Conservation (phyloP, 257 asterid species). For the Rhazya stricta region DNA sequence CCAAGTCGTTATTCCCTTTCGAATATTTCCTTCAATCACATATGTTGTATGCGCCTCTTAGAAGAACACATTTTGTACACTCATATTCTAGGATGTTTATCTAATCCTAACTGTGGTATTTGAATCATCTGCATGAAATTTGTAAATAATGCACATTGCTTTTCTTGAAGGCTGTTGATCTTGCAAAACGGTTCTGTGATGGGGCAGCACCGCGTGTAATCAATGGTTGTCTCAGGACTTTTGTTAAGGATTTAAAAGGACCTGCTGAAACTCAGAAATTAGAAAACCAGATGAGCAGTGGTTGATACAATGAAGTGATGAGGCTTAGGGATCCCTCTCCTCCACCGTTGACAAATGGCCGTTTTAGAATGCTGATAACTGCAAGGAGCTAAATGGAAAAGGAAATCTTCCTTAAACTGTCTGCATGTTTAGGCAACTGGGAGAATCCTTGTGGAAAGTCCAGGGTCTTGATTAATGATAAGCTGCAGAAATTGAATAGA, state of each 20-base stretch:
- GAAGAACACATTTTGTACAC: neutral
- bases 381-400: neutral
- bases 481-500: neutral
- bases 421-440: neutral
- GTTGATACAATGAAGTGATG: neutral
- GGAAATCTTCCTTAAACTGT: neutral
- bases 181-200: conserved; percentile 93
- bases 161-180: conserved; percentile 77
- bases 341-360: neutral
- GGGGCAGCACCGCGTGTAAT: conserved; percentile 91
- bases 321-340: neutral
- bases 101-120: neutral
- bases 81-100: neutral
- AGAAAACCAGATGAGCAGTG: neutral
- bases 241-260: conserved; percentile 37
- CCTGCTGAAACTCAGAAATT: conserved; percentile 13
- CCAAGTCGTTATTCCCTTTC: neutral
- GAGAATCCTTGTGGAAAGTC: neutral
- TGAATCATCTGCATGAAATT: neutral
- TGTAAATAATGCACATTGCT: conserved; percentile 2
- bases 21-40: neutral
- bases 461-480: neutral
- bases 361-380: neutral
- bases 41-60: neutral
- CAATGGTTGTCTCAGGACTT: conserved; percentile 85